Base-by-base conservation (phyloP, 441 rosid genomes). In the Flueggea neowawraea region DNA sequence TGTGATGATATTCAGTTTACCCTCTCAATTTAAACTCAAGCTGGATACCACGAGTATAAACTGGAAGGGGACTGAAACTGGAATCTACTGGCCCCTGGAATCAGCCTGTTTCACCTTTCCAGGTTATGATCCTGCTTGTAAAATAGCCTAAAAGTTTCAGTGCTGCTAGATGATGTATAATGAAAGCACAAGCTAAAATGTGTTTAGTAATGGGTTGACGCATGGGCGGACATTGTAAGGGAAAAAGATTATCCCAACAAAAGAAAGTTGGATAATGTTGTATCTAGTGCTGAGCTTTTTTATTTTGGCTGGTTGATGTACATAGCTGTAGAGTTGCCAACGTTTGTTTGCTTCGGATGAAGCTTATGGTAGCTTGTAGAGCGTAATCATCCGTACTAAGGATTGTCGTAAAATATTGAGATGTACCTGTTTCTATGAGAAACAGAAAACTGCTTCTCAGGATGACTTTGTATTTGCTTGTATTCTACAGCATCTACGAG, bases 1-100 rank as follows among this genome's bases (percentile, higher is more conserved):
- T 92, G 83, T 92, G 71, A 81, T 22, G 55, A 81, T 80, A 64
- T 10, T 8, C 10, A 7, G 15, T 13, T 12, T 65, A 60, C 47
- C 45, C 28, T 47, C 45, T 54, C 57, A 31, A 54, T 62, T 36
- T 52, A 12, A 14, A 45, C 52, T 57, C 66, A 53, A 58, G 66
- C 58, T 67, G 63, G 77, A 65, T 64, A 57, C 50, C 64, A 41
- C 54, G 44, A 63, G 73, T 62, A 64, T 54, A 67, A 68, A 66
- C 12, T 57, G 16, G 33, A 41, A 62, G 52, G 49, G 55, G 49
- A 31, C 28, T 15, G 50, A 39, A 22, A 31, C 16, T 16, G 16
- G 15, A 60, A 64, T 48, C 39, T 32, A 39, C 52, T 33, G 43
- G 50, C 8, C 14, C 15, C 63, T 47, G 9, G 36, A 54, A 36